phyloP scores from a whole-genome alignment of 192 early-diverging fungal species.

The Podochytrium sp. region DNA sequence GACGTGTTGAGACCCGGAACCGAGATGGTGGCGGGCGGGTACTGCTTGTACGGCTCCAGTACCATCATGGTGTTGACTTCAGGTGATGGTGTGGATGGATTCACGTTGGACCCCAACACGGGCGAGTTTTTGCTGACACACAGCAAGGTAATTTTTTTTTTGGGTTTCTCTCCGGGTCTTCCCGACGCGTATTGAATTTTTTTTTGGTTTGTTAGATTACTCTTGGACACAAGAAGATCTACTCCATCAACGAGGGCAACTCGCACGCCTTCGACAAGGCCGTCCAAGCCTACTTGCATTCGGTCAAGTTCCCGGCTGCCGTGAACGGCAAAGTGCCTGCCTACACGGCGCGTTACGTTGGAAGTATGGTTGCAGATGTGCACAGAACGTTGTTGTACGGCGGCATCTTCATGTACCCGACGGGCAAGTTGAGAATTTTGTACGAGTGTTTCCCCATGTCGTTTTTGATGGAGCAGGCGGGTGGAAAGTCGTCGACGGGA shows the following conservation, averaged over 20 bases:
- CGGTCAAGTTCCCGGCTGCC: slow-evolving; percentile 83
- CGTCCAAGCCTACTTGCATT: slow-evolving; percentile 85
- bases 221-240: slow-evolving; percentile 82
- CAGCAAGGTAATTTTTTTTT: slow-evolving; percentile 66
- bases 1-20: slow-evolving; percentile 88
- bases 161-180: neutral
- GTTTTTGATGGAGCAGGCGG: slow-evolving; percentile 91
- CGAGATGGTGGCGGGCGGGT: slow-evolving; percentile 90
- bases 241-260: slow-evolving; percentile 98
- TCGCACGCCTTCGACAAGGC: slow-evolving; percentile 87
- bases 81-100: slow-evolving; percentile 86
- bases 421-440: slow-evolving; percentile 91
- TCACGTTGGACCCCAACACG: slow-evolving; percentile 94
- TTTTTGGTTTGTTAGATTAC: slow-evolving; percentile 43
- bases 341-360: slow-evolving; percentile 40
- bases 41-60: slow-evolving; percentile 97
- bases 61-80: slow-evolving; percentile 66
- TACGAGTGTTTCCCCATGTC: slow-evolving; percentile 99
- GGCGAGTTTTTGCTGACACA: slow-evolving; percentile 99
- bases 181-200: slow-evolving; percentile 2
- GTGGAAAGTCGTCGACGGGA: slow-evolving; percentile 90
- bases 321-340: slow-evolving; percentile 55
- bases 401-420: slow-evolving; percentile 90
- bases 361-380: slow-evolving; percentile 98
- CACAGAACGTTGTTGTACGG: slow-evolving; percentile 68